Percentiles rank a stretch among this genome's conserved stretches.
Evolutionary conservation across 768 basidiomycete genomes (phyloP).

Genomic region (Pleurotus tuoliensis): DNA sequence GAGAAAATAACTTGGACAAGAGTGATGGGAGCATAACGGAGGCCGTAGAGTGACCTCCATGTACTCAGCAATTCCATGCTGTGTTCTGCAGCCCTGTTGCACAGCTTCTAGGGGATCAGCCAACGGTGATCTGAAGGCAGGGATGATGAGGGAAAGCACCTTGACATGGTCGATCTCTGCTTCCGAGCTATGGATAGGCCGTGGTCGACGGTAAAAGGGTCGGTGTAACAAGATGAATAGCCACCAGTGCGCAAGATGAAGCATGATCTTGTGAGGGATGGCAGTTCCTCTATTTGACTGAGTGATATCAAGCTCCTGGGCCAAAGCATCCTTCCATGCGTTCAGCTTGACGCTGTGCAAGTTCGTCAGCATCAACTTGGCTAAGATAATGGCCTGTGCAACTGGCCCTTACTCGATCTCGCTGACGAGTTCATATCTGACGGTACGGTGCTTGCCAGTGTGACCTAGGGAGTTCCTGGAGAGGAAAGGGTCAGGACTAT

Average conservation of each 20-base stretch:
- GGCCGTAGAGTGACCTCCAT: slow-evolving; percentile 48
- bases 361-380: not conserved
- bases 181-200: slow-evolving; percentile 31
- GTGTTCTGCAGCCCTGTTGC: slow-evolving; percentile 50
- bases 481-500: not conserved
- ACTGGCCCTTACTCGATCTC: slow-evolving; percentile 43
- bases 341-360: slow-evolving; percentile 38
- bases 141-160: slow-evolving; percentile 26
- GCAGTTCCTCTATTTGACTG: slow-evolving; percentile 41
- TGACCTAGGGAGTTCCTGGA: slow-evolving; percentile 41
- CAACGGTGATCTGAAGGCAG: slow-evolving; percentile 19
- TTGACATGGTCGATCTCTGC: slow-evolving; percentile 48
- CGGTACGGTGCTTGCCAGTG: slow-evolving; percentile 32
- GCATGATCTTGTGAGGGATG: slow-evolving; percentile 51
- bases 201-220: slow-evolving; percentile 45
- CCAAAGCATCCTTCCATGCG: slow-evolving; percentile 41
- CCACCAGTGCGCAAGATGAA: slow-evolving; percentile 58
- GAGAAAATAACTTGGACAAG: slow-evolving; percentile 55
- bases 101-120: slow-evolving; percentile 30
- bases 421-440: slow-evolving; percentile 44
- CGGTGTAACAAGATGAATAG: slow-evolving; percentile 57
- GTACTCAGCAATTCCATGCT: slow-evolving; percentile 49
- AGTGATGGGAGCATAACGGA: slow-evolving; percentile 57
- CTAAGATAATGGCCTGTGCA: not conserved
- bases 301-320: slow-evolving; percentile 48